A percentile compares a stretch with the other conserved stretches of the same genome.
These are phyloP conservation scores for Colletotrichum camelliae DNA, from an alignment of 2,329 filamentous ascomycete species.

Conservation along the genomic window DNA sequence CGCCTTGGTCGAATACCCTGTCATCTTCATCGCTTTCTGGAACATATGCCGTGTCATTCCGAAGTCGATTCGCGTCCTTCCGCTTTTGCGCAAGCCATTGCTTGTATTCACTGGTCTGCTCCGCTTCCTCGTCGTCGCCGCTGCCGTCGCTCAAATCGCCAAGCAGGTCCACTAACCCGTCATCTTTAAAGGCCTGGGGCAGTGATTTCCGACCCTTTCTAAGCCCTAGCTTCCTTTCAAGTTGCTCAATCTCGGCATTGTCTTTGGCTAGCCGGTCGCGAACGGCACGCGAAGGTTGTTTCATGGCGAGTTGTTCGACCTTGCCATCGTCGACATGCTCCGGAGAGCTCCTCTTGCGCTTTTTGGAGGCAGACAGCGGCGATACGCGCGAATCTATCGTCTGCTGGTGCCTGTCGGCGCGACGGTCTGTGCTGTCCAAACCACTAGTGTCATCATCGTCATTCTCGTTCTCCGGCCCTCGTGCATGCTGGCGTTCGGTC, in stretches of 20 bases:
- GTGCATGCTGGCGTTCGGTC: slow-evolving; percentile 27
- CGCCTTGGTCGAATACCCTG: neutral
- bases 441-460: slow-evolving; percentile 26
- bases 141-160: slow-evolving; percentile 60
- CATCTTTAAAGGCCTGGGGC: slow-evolving; percentile 76
- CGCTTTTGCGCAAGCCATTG: slow-evolving; percentile 67
- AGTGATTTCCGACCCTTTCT: slow-evolving; percentile 76
- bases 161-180: slow-evolving; percentile 81
- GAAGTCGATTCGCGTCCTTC: slow-evolving; percentile 43
- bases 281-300: slow-evolving; percentile 31
- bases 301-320: neutral
- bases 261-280: slow-evolving; percentile 76
- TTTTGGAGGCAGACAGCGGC: neutral
- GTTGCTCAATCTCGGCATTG: slow-evolving; percentile 83
- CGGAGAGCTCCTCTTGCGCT: slow-evolving; percentile 8
- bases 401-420: neutral
- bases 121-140: slow-evolving; percentile 48
- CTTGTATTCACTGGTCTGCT: slow-evolving; percentile 63
- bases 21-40: slow-evolving; percentile 10
- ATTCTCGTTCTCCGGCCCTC: slow-evolving; percentile 27
- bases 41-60: neutral
- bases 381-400: neutral
- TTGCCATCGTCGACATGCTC: slow-evolving; percentile 28
- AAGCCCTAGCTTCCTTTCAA: slow-evolving; percentile 88
- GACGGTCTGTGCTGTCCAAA: neutral